Percentiles rank a stretch among this genome's conserved stretches.
Evolutionary conservation across 352 stramenopile genomes (phyloP).

Genomic region (Blastocystis sp.): DNA sequence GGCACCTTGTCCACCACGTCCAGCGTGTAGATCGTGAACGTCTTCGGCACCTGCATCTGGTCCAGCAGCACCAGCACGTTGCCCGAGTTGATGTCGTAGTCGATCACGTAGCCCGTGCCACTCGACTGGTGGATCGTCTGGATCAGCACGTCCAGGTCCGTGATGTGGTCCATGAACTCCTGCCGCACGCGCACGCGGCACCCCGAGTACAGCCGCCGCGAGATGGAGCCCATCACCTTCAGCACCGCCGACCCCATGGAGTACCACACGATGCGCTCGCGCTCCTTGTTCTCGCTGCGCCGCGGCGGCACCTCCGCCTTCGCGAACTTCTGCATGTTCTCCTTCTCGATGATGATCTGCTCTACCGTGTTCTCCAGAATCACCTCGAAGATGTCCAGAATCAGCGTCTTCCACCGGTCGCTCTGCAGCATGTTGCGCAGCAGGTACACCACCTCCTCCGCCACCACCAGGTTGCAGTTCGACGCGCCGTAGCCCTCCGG

Average conservation of each 20-base stretch:
- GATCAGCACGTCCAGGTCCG: constrained; percentile 65
- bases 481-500: constrained; percentile 59
- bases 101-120: constrained; percentile 67
- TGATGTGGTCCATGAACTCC: constrained; percentile 68
- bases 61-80: constrained; percentile 68
- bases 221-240: constrained; percentile 69
- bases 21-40: constrained; percentile 66
- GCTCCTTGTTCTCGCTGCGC: constrained; percentile 65
- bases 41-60: constrained; percentile 67
- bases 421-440: constrained; percentile 62
- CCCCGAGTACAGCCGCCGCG: constrained; percentile 60
- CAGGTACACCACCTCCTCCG: constrained; percentile 69
- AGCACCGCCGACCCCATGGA: constrained; percentile 64
- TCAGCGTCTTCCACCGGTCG: constrained; percentile 52
- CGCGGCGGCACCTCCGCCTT: background rate
- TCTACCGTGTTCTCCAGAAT: constrained; percentile 60
- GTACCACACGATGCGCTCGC: constrained; percentile 69
- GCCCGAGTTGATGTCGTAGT: constrained; percentile 65
- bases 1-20: constrained; percentile 68
- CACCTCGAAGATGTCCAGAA: constrained; percentile 68
- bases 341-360: constrained; percentile 67
- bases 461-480: constrained; percentile 63
- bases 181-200: constrained; percentile 63
- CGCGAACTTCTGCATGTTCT: constrained; percentile 19
- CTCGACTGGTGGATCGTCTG: constrained; percentile 65